These are phyloP conservation scores for Mycena chlorophos DNA, from an alignment of 768 basidiomycete genomes.

Conservation along the genomic window DNA sequence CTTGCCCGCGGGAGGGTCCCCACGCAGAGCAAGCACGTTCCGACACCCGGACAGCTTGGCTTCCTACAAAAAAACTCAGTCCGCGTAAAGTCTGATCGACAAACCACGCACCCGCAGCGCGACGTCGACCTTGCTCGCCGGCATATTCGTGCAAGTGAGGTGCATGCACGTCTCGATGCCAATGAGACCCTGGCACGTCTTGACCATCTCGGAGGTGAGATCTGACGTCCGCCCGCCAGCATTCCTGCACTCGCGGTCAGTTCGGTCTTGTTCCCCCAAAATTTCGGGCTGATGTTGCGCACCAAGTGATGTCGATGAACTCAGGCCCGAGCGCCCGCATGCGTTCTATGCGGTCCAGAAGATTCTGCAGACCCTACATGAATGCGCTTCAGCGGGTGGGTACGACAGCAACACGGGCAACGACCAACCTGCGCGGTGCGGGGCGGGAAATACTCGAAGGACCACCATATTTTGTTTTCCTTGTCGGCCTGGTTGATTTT, in stretches of 20 bases:
- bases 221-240: conserved; percentile 96
- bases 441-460: conserved; percentile 98
- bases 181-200: conserved; percentile 89
- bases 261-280: background rate
- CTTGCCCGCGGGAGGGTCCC: conserved; percentile 87
- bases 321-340: conserved; percentile 95
- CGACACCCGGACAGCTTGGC: conserved; percentile 87
- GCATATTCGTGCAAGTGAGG: conserved; percentile 98
- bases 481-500: conserved; percentile 86
- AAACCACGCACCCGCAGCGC: conserved; percentile 71
- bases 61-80: conserved; percentile 51
- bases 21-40: conserved; percentile 90
- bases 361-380: conserved; percentile 84
- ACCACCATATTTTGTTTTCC: conserved; percentile 94
- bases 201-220: conserved; percentile 89
- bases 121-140: conserved; percentile 90
- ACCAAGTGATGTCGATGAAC: conserved; percentile 98
- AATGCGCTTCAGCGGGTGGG: conserved; percentile 1
- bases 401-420: background rate
- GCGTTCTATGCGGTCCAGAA: conserved; percentile 96
- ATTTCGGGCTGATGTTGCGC: conserved; percentile 23
- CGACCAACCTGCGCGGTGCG: conserved; percentile 87
- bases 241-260: conserved; percentile 59
- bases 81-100: conserved; percentile 4
- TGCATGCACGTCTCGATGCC: conserved; percentile 99